Base-by-base conservation (phyloP, 352 stramenopile genomes). In the Blastocystis hominis region DNA sequence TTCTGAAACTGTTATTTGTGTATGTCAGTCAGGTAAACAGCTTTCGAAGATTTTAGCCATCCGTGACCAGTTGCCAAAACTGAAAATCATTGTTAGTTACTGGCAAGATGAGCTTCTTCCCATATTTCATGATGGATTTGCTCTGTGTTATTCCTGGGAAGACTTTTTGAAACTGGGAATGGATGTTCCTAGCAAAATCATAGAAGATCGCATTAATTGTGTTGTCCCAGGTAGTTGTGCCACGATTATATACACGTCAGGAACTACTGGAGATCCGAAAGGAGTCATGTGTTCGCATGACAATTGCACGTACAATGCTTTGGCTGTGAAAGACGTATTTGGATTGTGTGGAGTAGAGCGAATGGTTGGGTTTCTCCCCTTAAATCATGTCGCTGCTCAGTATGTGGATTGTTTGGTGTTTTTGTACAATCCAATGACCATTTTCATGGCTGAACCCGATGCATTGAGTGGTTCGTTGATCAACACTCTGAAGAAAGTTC, bases 31-130 rank as follows among this genome's bases (percentile, higher is more conserved):
- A 76, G 89, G 90, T 17, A 42, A 75, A 24, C 93, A 94, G 61
- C 86, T 95, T 5, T 90, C 91, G 89, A 94, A 94, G 90, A 94
- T 94, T 70, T 38, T 93, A 55, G 75, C 89, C 30, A 92, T 94
- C 36, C 86, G 91, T 13, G 88, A 93, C 20, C 70, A 94, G 17
- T 88, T 95, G 46, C 92, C 93, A 0, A 76, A 90, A 38, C 89
- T 95, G 66, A 94, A 94, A 80, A 91, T 90, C 15, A 86, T 95
- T 50, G 92, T 95, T 24, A 90, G 94, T 69, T 86, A 94, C 91
- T 90, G 79, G 79, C 55, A 59, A 89, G 89, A 90, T 62, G 91
- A 91, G 72, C 89, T 90, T 15, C 86, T 89, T 9, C 90, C 91
- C 13, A 56, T 89, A 0, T 70, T 90, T n/a, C 40, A 15, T 36